Conservation (phyloP, 352 stramenopile species). For the Globisporangium ultimum region DNA sequence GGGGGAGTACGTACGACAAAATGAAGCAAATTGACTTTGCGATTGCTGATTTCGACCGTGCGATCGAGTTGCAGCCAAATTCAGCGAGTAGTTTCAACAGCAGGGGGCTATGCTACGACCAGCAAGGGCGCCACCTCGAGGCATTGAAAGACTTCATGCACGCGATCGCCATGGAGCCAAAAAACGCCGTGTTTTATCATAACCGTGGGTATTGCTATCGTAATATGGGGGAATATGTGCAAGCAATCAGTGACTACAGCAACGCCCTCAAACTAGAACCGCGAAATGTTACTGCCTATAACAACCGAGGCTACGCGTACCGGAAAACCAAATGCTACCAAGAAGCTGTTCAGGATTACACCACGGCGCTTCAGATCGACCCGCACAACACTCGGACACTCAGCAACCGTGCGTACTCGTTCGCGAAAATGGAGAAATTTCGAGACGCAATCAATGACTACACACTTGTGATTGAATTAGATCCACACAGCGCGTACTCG, state of each 20-base stretch:
- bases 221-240: slow-evolving; percentile 72
- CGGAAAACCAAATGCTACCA: slow-evolving; percentile 71
- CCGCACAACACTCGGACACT: slow-evolving; percentile 75
- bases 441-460: slow-evolving; percentile 74
- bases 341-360: slow-evolving; percentile 75
- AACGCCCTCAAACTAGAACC: slow-evolving; percentile 59
- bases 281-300: slow-evolving; percentile 72
- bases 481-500: slow-evolving; percentile 76
- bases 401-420: slow-evolving; percentile 85
- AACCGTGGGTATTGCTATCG: slow-evolving; percentile 86
- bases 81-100: slow-evolving; percentile 81
- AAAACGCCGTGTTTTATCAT: slow-evolving; percentile 78
- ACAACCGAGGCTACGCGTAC: slow-evolving; percentile 82
- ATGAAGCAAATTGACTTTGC: slow-evolving; percentile 55
- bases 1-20: slow-evolving; percentile 78
- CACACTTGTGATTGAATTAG: slow-evolving; percentile 60
- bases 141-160: slow-evolving; percentile 73
- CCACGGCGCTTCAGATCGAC: slow-evolving; percentile 61
- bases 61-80: slow-evolving; percentile 53
- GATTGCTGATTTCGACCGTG: slow-evolving; percentile 66
- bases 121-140: slow-evolving; percentile 54
- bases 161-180: slow-evolving; percentile 60
- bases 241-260: slow-evolving; percentile 67
- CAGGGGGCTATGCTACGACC: slow-evolving; percentile 71
- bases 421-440: slow-evolving; percentile 75